phyloP scores from a whole-genome alignment of 345 rosid species.

The Sonneratia alba region DNA sequence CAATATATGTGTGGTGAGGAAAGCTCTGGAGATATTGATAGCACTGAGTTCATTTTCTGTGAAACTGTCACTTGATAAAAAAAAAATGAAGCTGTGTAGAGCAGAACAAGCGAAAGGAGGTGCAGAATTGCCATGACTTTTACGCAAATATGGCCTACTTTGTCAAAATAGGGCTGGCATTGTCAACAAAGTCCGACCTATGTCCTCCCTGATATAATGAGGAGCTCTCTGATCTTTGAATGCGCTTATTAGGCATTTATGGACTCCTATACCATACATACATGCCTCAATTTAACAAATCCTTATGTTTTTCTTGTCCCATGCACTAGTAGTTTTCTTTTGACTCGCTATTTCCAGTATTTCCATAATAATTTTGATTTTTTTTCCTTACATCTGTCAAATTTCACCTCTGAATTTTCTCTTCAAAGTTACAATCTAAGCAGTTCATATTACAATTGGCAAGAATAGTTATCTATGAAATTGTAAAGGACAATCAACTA shows the following conservation, averaged over 20 bases:
- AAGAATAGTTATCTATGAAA: too few species aligned
- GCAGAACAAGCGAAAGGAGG: conserved; percentile 62
- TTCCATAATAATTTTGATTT: too few species aligned
- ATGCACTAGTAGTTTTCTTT: too few species aligned
- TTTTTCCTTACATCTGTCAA: too few species aligned
- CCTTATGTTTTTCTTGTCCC: too few species aligned
- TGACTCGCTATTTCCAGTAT: too few species aligned
- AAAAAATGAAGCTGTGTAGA: conserved; percentile 45
- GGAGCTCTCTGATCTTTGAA: conserved; percentile 88
- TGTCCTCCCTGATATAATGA: conserved; percentile 86
- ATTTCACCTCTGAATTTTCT: too few species aligned
- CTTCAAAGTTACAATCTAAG: too few species aligned
- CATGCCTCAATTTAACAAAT: too few species aligned
- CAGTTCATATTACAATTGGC: too few species aligned
- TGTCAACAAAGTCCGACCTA: conserved; percentile 85
- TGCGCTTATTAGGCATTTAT: conserved; percentile 9
- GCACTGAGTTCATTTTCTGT: conserved; percentile 55
- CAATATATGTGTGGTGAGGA: conserved; percentile 24
- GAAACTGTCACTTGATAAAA: conserved; percentile 42
- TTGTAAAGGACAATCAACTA: too few species aligned
- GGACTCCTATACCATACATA: too few species aligned
- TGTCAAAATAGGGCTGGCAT: conserved; percentile 86
- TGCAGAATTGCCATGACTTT: conserved; percentile 42
- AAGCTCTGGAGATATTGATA: conserved; percentile 58
- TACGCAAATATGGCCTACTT: conserved; percentile 87